A percentile compares a stretch with the other conserved stretches of the same genome.
phyloP scores from a whole-genome alignment of 2,329 filamentous ascomycete species.

The Aspergillus latus region DNA sequence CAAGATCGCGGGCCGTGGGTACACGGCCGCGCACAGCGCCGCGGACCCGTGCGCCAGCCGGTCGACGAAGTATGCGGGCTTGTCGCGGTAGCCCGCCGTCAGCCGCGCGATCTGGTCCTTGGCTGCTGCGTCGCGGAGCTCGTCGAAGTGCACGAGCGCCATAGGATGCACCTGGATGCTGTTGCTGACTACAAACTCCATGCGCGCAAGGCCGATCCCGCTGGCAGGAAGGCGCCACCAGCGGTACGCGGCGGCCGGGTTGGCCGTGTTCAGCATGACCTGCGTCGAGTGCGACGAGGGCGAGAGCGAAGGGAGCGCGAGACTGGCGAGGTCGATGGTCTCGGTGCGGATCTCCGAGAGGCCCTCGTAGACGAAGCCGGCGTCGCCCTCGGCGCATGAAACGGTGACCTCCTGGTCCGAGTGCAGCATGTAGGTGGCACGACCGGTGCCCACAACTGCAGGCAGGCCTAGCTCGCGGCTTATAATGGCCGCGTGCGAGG shows the following conservation, averaged over 20 bases:
- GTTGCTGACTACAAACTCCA: constrained; percentile 44
- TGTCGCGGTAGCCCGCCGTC: constrained; percentile 33
- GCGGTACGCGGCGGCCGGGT: constrained; percentile 40
- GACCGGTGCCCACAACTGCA: constrained; percentile 39
- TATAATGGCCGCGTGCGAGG: constrained; percentile 45
- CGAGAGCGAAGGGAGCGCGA: constrained; percentile 6
- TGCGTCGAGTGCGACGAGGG: constrained; percentile 26
- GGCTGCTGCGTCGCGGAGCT: constrained; percentile 29
- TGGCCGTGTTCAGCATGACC: constrained; percentile 43
- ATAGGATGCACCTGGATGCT: constrained; percentile 40
- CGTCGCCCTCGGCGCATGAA: constrained; percentile 41
- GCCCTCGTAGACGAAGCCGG: constrained; percentile 41
- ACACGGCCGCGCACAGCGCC: constrained; percentile 39
- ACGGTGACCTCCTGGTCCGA: constrained; percentile 41
- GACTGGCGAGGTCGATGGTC: constrained; percentile 29
- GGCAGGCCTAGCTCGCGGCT: constrained; percentile 43
- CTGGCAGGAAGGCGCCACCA: constrained; percentile 44
- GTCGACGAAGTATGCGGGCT: constrained; percentile 43
- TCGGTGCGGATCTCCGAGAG: constrained; percentile 34
- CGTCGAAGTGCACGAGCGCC: constrained; percentile 38
- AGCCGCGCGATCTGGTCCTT: constrained; percentile 29
- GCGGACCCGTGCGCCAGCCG: constrained; percentile 40
- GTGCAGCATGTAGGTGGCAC: constrained; percentile 40
- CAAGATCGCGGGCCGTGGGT: constrained; percentile 41
- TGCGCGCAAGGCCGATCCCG: constrained; percentile 43